Evolutionary conservation across 2,329 filamentous ascomycete species (phyloP).

Genomic region (Fusarium dimerum): DNA sequence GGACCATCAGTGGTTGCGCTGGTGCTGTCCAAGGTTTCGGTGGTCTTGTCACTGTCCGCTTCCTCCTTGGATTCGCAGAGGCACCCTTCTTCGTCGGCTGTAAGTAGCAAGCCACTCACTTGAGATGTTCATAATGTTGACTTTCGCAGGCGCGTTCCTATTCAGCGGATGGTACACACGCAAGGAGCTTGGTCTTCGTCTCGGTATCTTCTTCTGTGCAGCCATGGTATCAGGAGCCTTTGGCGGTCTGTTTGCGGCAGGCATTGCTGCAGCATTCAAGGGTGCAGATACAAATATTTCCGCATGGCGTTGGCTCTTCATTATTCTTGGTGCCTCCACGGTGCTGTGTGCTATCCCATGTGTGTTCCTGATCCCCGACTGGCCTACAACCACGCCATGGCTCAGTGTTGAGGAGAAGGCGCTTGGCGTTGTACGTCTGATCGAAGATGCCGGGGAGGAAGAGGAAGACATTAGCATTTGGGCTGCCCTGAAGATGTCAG

Average conservation of each 20-base stretch:
- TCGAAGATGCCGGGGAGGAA: slow-evolving; percentile 14
- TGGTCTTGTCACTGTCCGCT: slow-evolving; percentile 41
- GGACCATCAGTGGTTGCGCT: slow-evolving; percentile 39
- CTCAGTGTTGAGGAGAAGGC: slow-evolving; percentile 10
- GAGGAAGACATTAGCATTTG: slow-evolving; percentile 21
- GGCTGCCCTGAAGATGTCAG: slow-evolving; percentile 29
- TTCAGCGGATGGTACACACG: slow-evolving; percentile 32
- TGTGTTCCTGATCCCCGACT: slow-evolving; percentile 16
- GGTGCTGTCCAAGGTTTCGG: slow-evolving; percentile 40
- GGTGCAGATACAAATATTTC: slow-evolving; percentile 14
- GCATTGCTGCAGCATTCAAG: slow-evolving; percentile 35
- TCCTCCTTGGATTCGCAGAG: slow-evolving; percentile 38
- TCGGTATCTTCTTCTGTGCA: slow-evolving; percentile 36
- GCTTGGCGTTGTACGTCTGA: slow-evolving; percentile 7
- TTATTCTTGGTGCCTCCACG: slow-evolving; percentile 11
- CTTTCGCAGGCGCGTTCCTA: slow-evolving; percentile 29
- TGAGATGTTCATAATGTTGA: no score
- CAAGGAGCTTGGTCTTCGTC: slow-evolving; percentile 27
- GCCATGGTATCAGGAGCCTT: slow-evolving; percentile 42
- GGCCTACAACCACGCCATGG: slow-evolving; percentile 14
- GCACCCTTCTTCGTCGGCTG: slow-evolving; percentile 30
- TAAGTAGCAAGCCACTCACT: no score
- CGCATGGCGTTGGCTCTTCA: slow-evolving; percentile 17
- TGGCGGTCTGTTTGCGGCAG: slow-evolving; percentile 44
- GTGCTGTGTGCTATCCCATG: no score